Evolutionary conservation across 345 rosid genomes (phyloP).

Genomic region (Arabidopsis suecica): DNA sequence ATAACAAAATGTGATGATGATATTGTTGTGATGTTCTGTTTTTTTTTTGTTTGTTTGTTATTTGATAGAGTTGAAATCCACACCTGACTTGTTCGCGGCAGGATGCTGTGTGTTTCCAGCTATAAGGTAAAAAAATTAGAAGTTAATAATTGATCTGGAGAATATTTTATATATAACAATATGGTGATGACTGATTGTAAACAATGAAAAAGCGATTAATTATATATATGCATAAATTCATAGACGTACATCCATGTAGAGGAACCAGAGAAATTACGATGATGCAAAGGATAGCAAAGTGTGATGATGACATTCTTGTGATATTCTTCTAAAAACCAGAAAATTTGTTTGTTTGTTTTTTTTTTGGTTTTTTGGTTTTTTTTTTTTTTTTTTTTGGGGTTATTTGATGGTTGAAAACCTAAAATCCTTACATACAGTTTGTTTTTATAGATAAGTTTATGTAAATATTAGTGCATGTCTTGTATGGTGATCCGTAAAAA

Average conservation of each 20-base stretch:
- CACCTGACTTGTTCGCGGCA: not conserved
- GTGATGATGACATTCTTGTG: conserved; percentile 14
- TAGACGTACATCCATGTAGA: conserved; percentile 17
- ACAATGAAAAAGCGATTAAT: not conserved
- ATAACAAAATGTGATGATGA: not conserved
- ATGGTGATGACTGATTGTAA: not conserved
- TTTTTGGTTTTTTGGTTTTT: not conserved
- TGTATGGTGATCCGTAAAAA: conserved; percentile 14
- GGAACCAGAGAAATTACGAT: not conserved
- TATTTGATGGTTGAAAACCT: not conserved
- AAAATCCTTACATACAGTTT: not conserved
- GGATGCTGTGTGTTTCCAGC: not conserved
- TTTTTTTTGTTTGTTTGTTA: too few species aligned
- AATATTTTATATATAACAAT: not conserved
- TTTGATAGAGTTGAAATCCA: too few species aligned
- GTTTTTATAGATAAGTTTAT: conserved; percentile 5
- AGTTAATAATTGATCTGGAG: not conserved
- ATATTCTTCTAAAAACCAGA: not conserved
- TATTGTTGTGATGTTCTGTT: not conserved
- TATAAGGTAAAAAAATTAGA: not conserved
- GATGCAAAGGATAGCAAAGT: not conserved
- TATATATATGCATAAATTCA: conserved; percentile 9
- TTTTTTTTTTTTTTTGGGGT: not conserved
- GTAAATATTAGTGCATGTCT: not conserved
- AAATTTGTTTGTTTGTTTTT: not conserved